Evolutionary conservation across 129 eudicot species (phyloP).

Genomic region (Centrapalus pauciflorus): DNA sequence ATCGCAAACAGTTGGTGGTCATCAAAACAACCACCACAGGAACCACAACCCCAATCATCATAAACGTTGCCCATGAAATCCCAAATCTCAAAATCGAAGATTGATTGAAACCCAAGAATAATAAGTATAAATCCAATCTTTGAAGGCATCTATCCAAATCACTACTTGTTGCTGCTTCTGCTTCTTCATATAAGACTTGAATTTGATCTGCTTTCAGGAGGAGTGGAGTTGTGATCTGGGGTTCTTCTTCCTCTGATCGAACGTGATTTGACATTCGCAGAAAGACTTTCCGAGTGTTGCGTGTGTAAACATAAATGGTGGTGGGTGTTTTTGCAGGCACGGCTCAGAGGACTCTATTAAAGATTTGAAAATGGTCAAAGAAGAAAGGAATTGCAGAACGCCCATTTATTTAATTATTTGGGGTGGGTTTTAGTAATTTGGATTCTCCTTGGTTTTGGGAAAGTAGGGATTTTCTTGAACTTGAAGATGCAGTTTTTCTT

Average conservation of each 20-base stretch:
- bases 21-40: conserved; percentile 46
- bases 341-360: conserved; percentile 2
- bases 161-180: conserved; percentile 14
- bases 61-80: conserved; percentile 45
- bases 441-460: conserved; percentile 18
- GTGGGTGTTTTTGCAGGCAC: neutral
- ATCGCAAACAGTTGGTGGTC: conserved; percentile 42
- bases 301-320: conserved; percentile 10
- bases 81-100: conserved; percentile 29
- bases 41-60: conserved; percentile 39
- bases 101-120: conserved; percentile 53
- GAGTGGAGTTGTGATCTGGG: conserved; percentile 24
- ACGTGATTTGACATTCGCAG: conserved; percentile 18
- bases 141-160: conserved; percentile 45
- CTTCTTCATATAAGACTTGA: neutral
- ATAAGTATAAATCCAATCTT: conserved; percentile 34
- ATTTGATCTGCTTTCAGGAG: conserved; percentile 15
- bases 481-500: conserved; percentile 16
- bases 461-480: conserved; percentile 23
- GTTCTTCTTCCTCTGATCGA: neutral
- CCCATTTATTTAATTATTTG: conserved; percentile 8
- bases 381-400: neutral
- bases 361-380: conserved; percentile 11
- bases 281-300: neutral
- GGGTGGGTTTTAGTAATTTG: neutral